phyloP scores from a whole-genome alignment of 1,139 yeast species.

The Starmera stellimalicola region DNA sequence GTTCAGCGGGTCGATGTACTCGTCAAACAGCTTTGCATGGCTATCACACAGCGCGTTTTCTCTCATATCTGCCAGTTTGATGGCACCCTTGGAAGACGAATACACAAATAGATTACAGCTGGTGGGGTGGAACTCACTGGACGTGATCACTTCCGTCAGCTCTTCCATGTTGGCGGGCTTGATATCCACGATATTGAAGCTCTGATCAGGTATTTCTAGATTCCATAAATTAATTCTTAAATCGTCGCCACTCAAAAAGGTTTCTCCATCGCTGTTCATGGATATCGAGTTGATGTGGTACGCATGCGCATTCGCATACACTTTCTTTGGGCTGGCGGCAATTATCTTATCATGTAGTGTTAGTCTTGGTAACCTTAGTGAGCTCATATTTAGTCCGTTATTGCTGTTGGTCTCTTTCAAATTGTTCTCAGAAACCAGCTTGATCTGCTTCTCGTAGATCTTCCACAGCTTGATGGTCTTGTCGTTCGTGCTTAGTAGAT shows the following conservation, averaged over 20 bases:
- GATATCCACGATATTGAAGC: constrained; percentile 94
- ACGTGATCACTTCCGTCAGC: constrained; percentile 95
- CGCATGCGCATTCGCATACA: constrained; percentile 94
- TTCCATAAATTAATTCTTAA: constrained; percentile 95
- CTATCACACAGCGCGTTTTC: constrained; percentile 89
- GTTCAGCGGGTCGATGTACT: constrained; percentile 83
- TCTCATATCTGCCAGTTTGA: constrained; percentile 94
- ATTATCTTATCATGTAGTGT: constrained; percentile 90
- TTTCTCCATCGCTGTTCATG: constrained; percentile 92
- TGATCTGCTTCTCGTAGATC: constrained; percentile 82
- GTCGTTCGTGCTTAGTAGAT: constrained; percentile 86
- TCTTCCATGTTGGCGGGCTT: constrained; percentile 99
- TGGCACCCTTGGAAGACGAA: constrained; percentile 93
- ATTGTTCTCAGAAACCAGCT: constrained; percentile 87
- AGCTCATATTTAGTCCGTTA: constrained; percentile 19
- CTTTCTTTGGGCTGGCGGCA: constrained; percentile 88
- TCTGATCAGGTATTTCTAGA: constrained; percentile 86
- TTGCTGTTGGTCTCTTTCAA: constrained; percentile 25
- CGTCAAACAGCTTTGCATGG: constrained; percentile 86
- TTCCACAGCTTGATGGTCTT: constrained; percentile 98
- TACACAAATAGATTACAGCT: constrained; percentile 94
- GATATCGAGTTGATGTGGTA: constrained; percentile 96
- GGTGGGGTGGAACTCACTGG: constrained; percentile 92
- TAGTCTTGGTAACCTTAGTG: constrained; percentile 74
- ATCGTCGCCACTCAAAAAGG: constrained; percentile 90